Percentiles rank a stretch among this genome's conserved stretches.
These are phyloP conservation scores for Auriculariales sp. DNA, from an alignment of 768 basidiomycete species.

Conservation along the genomic window DNA sequence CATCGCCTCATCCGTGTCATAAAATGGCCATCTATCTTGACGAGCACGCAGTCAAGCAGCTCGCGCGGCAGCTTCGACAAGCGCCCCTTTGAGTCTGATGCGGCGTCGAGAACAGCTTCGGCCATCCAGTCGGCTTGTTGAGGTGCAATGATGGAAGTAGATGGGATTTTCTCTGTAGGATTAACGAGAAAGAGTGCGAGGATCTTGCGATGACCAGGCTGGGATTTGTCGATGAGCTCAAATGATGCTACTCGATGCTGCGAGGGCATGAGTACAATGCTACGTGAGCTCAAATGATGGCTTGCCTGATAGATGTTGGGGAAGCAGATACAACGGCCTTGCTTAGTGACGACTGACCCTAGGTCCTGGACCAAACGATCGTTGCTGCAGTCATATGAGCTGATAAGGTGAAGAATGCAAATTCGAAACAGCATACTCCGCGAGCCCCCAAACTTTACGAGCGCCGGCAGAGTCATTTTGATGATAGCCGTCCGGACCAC, in stretches of 20 bases:
- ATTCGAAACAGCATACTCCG: conserved; percentile 25
- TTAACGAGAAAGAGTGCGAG: conserved; percentile 31
- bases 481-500: conserved; percentile 26
- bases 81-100: too few species aligned
- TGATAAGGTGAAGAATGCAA: neutral
- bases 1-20: conserved; percentile 25
- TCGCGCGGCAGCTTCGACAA: conserved; percentile 28
- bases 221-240: conserved; percentile 23
- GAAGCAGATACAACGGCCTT: conserved; percentile 29
- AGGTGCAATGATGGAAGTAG: conserved; percentile 30
- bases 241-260: conserved; percentile 24
- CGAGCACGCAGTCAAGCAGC: conserved; percentile 27
- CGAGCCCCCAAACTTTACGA: conserved; percentile 35
- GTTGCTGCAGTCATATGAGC: conserved; percentile 3
- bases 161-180: conserved; percentile 20
- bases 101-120: conserved; percentile 15
- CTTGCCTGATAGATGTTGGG: conserved; percentile 43
- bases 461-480: conserved; percentile 33
- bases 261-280: too few species aligned
- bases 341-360: conserved; percentile 15
- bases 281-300: too few species aligned
- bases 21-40: conserved; percentile 23
- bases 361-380: conserved; percentile 21
- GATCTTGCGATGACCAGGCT: conserved; percentile 27
- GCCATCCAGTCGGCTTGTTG: conserved; percentile 35